Percentiles rank a stretch among this genome's conserved stretches.
Evolutionary conservation across 495 filamentous ascomycete genomes (phyloP).

Genomic region (Neurospora sp.): DNA sequence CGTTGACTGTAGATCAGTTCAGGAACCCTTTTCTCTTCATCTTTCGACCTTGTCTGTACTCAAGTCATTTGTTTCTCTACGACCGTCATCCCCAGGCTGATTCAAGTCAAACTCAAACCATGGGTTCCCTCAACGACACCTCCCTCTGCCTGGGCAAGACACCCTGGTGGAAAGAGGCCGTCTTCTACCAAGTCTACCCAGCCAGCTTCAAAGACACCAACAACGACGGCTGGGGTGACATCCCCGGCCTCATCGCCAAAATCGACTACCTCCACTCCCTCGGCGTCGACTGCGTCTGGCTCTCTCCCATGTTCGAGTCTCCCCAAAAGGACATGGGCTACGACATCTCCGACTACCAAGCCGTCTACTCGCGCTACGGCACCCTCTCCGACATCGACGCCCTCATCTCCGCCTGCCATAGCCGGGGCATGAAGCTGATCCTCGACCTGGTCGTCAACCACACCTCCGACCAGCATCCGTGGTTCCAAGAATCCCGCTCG

Average conservation of each 20-base stretch:
- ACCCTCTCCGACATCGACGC: slow-evolving; percentile 57
- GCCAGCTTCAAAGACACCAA: slow-evolving; percentile 58
- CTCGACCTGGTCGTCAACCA: slow-evolving; percentile 69
- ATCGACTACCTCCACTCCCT: slow-evolving; percentile 55
- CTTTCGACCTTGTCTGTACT: neutral
- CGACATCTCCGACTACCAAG: slow-evolving; percentile 59
- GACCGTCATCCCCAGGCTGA: neutral
- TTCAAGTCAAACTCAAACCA: neutral
- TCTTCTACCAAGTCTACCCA: slow-evolving; percentile 51
- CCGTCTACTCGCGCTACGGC: slow-evolving; percentile 51
- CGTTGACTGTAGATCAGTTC: neutral
- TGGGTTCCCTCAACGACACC: neutral
- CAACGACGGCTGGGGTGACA: slow-evolving; percentile 57
- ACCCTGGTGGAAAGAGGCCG: slow-evolving; percentile 25
- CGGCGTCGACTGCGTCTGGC: slow-evolving; percentile 58
- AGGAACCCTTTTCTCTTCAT: neutral
- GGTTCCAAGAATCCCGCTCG: slow-evolving; percentile 56
- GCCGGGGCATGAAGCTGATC: slow-evolving; percentile 53
- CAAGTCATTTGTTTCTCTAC: neutral
- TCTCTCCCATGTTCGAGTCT: slow-evolving; percentile 57
- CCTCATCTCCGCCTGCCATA: slow-evolving; percentile 45
- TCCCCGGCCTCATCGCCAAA: slow-evolving; percentile 55
- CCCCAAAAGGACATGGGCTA: slow-evolving; percentile 58
- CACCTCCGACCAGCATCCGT: slow-evolving; percentile 56
- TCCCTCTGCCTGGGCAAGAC: neutral